These are phyloP conservation scores for Aulographum hederae DNA, from an alignment of 2,329 filamentous ascomycete species.

Conservation along the genomic window DNA sequence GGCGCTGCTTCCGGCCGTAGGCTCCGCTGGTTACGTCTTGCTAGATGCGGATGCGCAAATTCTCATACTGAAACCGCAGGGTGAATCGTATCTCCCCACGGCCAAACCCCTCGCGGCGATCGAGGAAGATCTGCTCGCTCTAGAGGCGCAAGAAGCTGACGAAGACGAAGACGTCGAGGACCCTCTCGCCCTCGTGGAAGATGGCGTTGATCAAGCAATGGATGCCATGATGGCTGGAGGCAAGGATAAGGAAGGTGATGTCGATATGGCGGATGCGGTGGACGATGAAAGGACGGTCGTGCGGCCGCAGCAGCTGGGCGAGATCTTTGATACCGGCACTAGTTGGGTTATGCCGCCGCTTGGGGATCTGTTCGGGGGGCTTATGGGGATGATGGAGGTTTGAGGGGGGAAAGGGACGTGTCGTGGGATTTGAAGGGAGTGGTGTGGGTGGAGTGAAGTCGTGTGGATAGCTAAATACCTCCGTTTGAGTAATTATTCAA, in stretches of 20 bases:
- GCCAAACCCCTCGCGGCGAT: background rate
- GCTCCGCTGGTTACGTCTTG: constrained; percentile 53
- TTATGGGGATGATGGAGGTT: too few species aligned
- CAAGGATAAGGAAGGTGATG: constrained; percentile 1
- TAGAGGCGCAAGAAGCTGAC: background rate
- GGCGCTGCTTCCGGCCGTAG: constrained; percentile 44
- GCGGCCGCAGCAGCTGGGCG: constrained; percentile 46
- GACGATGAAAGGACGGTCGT: constrained; percentile 42
- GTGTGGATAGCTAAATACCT: too few species aligned
- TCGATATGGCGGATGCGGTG: constrained; percentile 13
- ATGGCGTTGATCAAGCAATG: background rate
- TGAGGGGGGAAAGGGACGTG: too few species aligned
- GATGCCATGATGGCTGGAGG: background rate
- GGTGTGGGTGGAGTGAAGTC: too few species aligned
- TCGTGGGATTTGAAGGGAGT: too few species aligned
- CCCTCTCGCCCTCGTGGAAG: background rate
- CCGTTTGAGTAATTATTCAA: too few species aligned
- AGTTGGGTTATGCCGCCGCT: constrained; percentile 53
- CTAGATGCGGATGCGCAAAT: constrained; percentile 63
- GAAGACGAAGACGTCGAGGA: constrained; percentile 1
- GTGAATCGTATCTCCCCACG: constrained; percentile 1
- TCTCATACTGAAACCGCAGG: constrained; percentile 23
- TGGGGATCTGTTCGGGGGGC: too few species aligned
- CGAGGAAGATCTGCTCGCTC: background rate
- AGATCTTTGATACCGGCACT: constrained; percentile 51